A percentile compares a stretch with the other conserved stretches of the same genome.
Evolutionary conservation across 2,329 filamentous ascomycete genomes (phyloP).

Genomic region (Endocalyx cinctus): DNA sequence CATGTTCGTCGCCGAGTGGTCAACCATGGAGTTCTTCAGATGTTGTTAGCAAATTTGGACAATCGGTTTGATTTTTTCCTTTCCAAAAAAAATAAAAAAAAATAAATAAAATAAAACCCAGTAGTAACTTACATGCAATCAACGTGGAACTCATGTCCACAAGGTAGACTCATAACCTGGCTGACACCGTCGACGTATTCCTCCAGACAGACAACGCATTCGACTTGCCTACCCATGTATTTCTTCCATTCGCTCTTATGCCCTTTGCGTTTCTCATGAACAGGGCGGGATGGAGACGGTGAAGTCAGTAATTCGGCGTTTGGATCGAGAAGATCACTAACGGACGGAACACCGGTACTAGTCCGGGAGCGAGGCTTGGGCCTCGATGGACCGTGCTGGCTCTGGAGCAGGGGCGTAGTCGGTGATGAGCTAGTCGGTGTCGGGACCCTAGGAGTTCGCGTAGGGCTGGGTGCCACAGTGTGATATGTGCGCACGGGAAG

Average conservation of each 20-base stretch:
- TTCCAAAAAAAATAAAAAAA: too few species aligned
- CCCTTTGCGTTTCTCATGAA: slow-evolving; percentile 45
- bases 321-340: slow-evolving; percentile 40
- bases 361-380: slow-evolving; percentile 62
- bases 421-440: slow-evolving; percentile 64
- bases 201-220: slow-evolving; percentile 95
- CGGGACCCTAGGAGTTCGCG: slow-evolving; percentile 53
- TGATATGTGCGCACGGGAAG: slow-evolving; percentile 96
- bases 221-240: slow-evolving; percentile 65
- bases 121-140: slow-evolving; percentile 98
- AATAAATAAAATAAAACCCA: too few species aligned
- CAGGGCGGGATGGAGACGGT: slow-evolving; percentile 27
- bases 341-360: slow-evolving; percentile 55
- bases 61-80: too few species aligned
- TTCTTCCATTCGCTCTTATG: slow-evolving; percentile 59
- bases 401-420: slow-evolving; percentile 74
- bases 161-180: slow-evolving; percentile 93
- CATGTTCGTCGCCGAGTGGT: slow-evolving; percentile 95
- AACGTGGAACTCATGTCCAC: slow-evolving; percentile 94
- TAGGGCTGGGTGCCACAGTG: slow-evolving; percentile 64
- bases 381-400: slow-evolving; percentile 38
- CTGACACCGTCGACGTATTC: slow-evolving; percentile 95
- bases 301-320: slow-evolving; percentile 38
- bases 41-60: too few species aligned
- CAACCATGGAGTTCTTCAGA: slow-evolving; percentile 96